phyloP scores from a whole-genome alignment of 2,329 filamentous ascomycete species.

The Nemania sp. region DNA sequence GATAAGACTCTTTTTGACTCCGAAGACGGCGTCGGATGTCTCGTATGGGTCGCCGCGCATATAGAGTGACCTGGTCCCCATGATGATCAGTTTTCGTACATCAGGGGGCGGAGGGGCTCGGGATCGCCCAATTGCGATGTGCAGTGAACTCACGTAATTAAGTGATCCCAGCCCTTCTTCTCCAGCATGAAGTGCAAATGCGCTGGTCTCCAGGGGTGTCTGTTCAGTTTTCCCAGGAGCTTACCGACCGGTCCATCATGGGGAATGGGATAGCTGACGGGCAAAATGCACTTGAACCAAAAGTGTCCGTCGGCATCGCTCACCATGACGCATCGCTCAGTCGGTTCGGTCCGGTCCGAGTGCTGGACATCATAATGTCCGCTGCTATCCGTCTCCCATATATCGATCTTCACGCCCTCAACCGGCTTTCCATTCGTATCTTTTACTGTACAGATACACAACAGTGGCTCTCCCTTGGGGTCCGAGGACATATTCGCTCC shows the following conservation, averaged over 20 bases:
- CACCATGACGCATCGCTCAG: constrained; percentile 72
- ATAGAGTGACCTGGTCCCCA: constrained; percentile 68
- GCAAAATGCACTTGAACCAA: constrained; percentile 84
- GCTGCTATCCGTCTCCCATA: constrained; percentile 84
- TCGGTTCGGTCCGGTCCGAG: constrained; percentile 62
- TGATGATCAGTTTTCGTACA: not conserved
- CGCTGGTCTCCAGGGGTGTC: constrained; percentile 77
- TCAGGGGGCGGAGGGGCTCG: not conserved
- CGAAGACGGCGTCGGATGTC: constrained; percentile 83
- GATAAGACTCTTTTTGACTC: constrained; percentile 80
- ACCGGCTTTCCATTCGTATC: constrained; percentile 68
- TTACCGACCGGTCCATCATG: constrained; percentile 82
- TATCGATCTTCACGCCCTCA: constrained; percentile 70
- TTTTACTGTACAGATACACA: constrained; percentile 74
- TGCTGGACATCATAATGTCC: constrained; percentile 85
- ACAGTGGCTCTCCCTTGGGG: constrained; percentile 68
- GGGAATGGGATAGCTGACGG: constrained; percentile 84
- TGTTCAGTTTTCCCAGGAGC: constrained; percentile 65
- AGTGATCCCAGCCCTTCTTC: constrained; percentile 75
- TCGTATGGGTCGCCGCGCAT: constrained; percentile 80
- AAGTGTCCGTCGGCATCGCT: constrained; percentile 75
- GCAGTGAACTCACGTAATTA: constrained; percentile 72
- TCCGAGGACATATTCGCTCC: constrained; percentile 71
- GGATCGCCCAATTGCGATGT: too few species aligned
- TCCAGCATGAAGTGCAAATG: constrained; percentile 92